A percentile compares a stretch with the other conserved stretches of the same genome.
Evolutionary conservation across 176 grass and related monocot species (phyloP).

Genomic region (Triticum turgidum): DNA sequence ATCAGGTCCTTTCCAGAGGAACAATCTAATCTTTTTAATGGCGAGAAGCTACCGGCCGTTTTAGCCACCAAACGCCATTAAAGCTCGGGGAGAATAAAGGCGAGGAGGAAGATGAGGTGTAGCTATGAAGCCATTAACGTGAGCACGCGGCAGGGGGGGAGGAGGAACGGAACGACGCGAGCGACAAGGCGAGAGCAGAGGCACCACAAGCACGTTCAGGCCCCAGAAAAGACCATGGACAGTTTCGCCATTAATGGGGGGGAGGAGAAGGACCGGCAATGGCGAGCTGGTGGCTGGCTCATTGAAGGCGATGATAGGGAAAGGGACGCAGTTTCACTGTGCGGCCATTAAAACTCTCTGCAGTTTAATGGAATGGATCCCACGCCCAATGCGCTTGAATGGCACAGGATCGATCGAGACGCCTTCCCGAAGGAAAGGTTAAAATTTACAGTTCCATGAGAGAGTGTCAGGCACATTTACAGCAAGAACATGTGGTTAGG

Average conservation of each 20-base stretch:
- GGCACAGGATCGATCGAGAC: conserved; percentile 7
- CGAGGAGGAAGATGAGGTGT: conserved; percentile 43
- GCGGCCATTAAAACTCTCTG: not conserved
- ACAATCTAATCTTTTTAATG: conserved; percentile 30
- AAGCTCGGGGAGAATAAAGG: conserved; percentile 15
- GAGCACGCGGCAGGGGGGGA: not conserved
- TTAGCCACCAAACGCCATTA: conserved; percentile 35
- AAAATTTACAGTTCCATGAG: not conserved
- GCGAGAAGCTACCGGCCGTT: conserved; percentile 9
- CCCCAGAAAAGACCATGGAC: not conserved
- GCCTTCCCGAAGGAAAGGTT: not conserved
- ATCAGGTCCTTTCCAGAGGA: conserved; percentile 28
- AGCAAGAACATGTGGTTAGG: not conserved
- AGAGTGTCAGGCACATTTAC: conserved; percentile 25
- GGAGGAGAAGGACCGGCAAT: conserved; percentile 15
- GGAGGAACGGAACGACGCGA: not conserved
- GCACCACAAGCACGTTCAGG: conserved; percentile 2
- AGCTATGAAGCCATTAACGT: conserved; percentile 41
- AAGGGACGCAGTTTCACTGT: conserved; percentile 41
- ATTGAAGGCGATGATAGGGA: conserved; percentile 41
- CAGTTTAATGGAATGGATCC: conserved; percentile 26
- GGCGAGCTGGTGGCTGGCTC: conserved; percentile 4
- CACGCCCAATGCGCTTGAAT: conserved; percentile 31
- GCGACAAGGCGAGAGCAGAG: not conserved
- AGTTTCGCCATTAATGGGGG: conserved; percentile 29